Base-by-base conservation (phyloP, 1,284 basidiomycete species). In the Ganoderma sinense region DNA sequence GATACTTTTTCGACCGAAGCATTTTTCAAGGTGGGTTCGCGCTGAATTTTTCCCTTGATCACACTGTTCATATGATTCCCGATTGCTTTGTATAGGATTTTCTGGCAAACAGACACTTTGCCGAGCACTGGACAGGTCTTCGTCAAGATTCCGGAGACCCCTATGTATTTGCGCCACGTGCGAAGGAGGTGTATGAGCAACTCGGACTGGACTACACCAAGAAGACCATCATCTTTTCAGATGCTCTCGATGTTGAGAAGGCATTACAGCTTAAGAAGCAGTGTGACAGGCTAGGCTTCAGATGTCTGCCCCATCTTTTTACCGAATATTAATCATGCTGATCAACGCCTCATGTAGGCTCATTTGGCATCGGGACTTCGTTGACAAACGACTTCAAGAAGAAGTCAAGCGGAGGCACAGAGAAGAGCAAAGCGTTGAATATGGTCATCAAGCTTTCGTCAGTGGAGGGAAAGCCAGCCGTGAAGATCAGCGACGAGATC, bases 111-210 rank as follows among this genome's bases (percentile, higher is more conserved):
- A 86, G 87, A 0, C 87, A 84, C 36, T 87, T 89, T 5, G 93
- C 92, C 0, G 79, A 82, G 23, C 86, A 87, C 41, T 98, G 97
- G 96, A 83, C 83, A 23, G 92, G 92, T 0, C 83, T 98, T 26
- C 89, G 97, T n/a, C 97, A 98, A 80, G 97, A 98, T 79, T 96
- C 94, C 1, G 96, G 96, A 2, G 92, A 97, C 77, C 95, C 97
- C 0, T 88, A 93, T 71, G 81, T 80, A 14, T 98, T 95, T 77
- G 94, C 91, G 7, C 87, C 88, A 20, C 84, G 87, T 26, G 95
- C 91, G 18, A 93, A 91, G 77, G 84, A 86, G 71, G 85, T 92
- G 63, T 98, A 94, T 75, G 81, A 89, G 63, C 82, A 84, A 20
- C 80, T 94, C 2, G 91, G 89, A 0, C 88, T 94, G 45, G 88